Percentiles rank a stretch among this genome's conserved stretches.
These are phyloP conservation scores for Candida sanyaensis DNA, from an alignment of 1,139 yeast species.

Conservation along the genomic window DNA sequence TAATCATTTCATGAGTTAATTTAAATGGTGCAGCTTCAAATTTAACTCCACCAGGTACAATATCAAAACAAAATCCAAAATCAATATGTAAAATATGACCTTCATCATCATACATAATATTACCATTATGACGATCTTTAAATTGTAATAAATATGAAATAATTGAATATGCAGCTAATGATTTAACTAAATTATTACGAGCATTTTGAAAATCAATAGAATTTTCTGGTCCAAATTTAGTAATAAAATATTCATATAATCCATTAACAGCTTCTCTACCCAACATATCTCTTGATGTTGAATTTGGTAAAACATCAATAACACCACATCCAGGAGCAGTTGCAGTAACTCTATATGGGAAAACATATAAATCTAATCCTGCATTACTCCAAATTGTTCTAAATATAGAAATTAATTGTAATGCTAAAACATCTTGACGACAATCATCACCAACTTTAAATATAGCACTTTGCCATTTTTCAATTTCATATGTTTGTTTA, in stretches of 20 bases:
- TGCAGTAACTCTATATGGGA: slow-evolving; percentile 94
- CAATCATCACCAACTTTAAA: slow-evolving; percentile 99
- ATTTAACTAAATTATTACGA: slow-evolving; percentile 86
- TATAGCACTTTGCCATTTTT: slow-evolving; percentile 91
- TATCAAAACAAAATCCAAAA: slow-evolving; percentile 97
- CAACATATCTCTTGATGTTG: slow-evolving; percentile 95
- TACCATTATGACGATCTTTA: slow-evolving; percentile 98
- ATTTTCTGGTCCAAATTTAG: slow-evolving; percentile 93
- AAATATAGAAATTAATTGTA: slow-evolving; percentile 89
- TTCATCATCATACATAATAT: slow-evolving; percentile 94
- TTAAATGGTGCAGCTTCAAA: slow-evolving; percentile 98
- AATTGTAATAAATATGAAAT: slow-evolving; percentile 90
- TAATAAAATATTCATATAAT: slow-evolving; percentile 84
- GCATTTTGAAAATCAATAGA: slow-evolving; percentile 90
- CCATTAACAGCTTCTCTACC: slow-evolving; percentile 99
- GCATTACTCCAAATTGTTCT: slow-evolving; percentile 86
- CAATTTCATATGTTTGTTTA: slow-evolving; percentile 37
- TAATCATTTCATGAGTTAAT: slow-evolving; percentile 93
- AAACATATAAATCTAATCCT: slow-evolving; percentile 88
- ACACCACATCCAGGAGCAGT: slow-evolving; percentile 99
- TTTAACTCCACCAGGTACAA: slow-evolving; percentile 98
- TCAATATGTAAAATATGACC: slow-evolving; percentile 97
- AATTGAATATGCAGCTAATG: slow-evolving; percentile 94
- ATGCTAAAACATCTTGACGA: slow-evolving; percentile 93
- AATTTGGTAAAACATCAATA: slow-evolving; percentile 93